Base-by-base conservation (phyloP, 202 grass and related monocot species). In the Schoenoplectus tabernaemontani region DNA sequence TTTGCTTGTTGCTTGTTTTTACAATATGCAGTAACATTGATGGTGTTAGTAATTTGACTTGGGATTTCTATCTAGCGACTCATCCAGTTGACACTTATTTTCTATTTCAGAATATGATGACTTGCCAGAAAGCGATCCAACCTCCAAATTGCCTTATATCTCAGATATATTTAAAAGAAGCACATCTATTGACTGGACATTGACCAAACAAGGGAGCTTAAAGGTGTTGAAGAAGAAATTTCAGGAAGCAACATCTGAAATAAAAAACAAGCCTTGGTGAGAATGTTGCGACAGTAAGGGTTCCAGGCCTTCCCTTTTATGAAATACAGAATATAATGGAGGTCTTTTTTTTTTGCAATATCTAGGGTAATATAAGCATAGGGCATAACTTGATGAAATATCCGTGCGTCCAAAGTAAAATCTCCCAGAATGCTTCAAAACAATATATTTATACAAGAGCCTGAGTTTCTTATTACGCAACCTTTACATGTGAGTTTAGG, bases 71-170 rank as follows among this genome's bases (percentile, higher is more conserved):
- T 68, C 8, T n/a, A 68, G 34, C 33, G 30, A 66, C 4, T 41
- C 4, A 1, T 24, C 42, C 20, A 24, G 16, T 17, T 63, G 39
- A 41, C 82, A 0, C 30, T 9, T n/a, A 56, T 4, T 78, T 79
- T 63, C 72, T 68, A 59, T 17, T 91, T 78, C 87, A 97, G 93
- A 97, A 88, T 97, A 93, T 78, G 91, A 91, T 10, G 93, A 90
- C 80, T 37, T 83, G 74, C 32, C 81, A 83, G 76, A 79, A 28
- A 93, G 83, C 69, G 85, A 86, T 33, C 53, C 11, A 0, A 17
- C 76, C 30, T 79, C 76, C 22, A 90, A 89, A 82, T 76, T 66
- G 50, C 81, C 91, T 77, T 77, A 85, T 66, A 70, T 93, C 82
- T 83, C 88, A 62, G 76, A 87, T 50, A 93, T 93, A 86, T 83